Evolutionary conservation across 1,139 yeast species (phyloP).

Genomic region (Blastobotrys serpentis): DNA sequence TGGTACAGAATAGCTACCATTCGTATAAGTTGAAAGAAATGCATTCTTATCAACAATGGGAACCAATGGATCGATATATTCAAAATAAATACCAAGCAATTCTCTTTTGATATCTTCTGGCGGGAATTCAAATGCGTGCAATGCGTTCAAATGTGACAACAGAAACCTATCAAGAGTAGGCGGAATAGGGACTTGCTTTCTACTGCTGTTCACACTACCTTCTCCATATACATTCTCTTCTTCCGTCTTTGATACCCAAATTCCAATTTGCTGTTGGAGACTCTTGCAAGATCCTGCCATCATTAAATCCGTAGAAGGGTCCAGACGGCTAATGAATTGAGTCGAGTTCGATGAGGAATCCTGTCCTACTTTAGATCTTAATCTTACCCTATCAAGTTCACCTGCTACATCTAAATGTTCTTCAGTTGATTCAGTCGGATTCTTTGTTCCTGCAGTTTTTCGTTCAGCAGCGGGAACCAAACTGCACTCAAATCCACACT

Average conservation of each 20-base stretch:
- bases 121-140: slow-evolving; percentile 55
- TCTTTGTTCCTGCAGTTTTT: slow-evolving; percentile 1
- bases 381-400: slow-evolving; percentile 4
- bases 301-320: slow-evolving; percentile 25
- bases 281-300: slow-evolving; percentile 11
- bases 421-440: background rate
- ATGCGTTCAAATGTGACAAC: slow-evolving; percentile 23
- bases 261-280: slow-evolving; percentile 4
- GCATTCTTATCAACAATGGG: slow-evolving; percentile 50
- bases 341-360: slow-evolving; percentile 4
- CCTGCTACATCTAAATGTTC: background rate
- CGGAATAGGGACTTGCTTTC: slow-evolving; percentile 18
- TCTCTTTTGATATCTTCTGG: slow-evolving; percentile 50
- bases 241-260: slow-evolving; percentile 7
- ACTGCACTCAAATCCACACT: slow-evolving; percentile 19
- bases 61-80: slow-evolving; percentile 56
- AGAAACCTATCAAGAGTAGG: slow-evolving; percentile 20
- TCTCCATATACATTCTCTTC: slow-evolving; percentile 5
- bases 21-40: slow-evolving; percentile 16
- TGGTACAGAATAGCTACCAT: slow-evolving; percentile 22
- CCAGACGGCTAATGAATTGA: slow-evolving; percentile 23
- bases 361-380: slow-evolving; percentile 9
- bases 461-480: slow-evolving; percentile 7
- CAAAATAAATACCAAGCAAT: slow-evolving; percentile 55
- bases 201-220: slow-evolving; percentile 8